Conservation (phyloP, 192 early-diverging fungal species). For the Coemansia furcata region DNA sequence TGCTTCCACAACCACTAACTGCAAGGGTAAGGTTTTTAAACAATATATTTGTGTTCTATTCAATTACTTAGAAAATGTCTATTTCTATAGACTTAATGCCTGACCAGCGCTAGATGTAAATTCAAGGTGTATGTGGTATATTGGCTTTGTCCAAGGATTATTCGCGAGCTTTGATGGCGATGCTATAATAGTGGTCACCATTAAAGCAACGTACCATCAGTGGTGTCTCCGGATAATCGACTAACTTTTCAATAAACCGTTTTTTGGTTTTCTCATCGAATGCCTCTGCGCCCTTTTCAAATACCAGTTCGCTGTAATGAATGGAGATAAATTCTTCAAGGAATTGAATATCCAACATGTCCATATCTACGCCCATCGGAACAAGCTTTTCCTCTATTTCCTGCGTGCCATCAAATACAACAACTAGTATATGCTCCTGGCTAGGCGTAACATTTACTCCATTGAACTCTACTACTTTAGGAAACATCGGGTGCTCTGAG, state of each 20-base stretch:
- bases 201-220: not conserved
- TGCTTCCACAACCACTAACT: slow-evolving; percentile 74
- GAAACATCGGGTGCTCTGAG: too few relatives aligned
- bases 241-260: not conserved
- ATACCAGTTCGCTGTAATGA: not conserved
- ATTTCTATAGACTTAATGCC: not conserved
- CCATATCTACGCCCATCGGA: not conserved
- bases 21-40: not conserved
- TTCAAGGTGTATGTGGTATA: not conserved
- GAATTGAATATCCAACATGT: not conserved
- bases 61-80: not conserved
- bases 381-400: not conserved
- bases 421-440: not conserved
- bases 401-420: not conserved
- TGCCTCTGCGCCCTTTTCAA: not conserved
- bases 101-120: not conserved
- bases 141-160: too few relatives aligned
- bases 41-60: not conserved
- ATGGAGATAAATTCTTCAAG: not conserved
- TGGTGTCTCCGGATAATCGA: not conserved
- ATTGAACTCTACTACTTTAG: not conserved
- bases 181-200: not conserved
- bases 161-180: not conserved
- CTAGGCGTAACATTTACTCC: not conserved
- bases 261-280: not conserved